phyloP scores from a whole-genome alignment of 768 basidiomycete species.

The Melanogaster broomeanus region DNA sequence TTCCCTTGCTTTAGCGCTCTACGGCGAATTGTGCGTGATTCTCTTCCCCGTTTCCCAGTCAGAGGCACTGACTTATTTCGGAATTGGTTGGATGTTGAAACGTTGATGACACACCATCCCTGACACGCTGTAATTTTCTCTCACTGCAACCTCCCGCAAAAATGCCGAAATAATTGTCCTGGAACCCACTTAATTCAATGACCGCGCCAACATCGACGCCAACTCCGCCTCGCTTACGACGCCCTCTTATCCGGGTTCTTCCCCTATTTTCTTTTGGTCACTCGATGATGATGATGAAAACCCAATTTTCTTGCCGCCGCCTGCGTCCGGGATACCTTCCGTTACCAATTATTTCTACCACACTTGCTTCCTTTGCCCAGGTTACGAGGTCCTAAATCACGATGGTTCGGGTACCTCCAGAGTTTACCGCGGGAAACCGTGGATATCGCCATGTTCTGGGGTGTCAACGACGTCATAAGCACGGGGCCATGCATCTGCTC shows the following conservation, averaged over 20 bases:
- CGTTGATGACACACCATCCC: slow-evolving; percentile 5
- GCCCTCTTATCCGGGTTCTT: slow-evolving; percentile 29
- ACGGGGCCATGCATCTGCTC: slow-evolving; percentile 17
- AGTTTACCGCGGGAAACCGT: slow-evolving; percentile 55
- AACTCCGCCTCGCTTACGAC: slow-evolving; percentile 18
- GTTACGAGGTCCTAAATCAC: slow-evolving; percentile 47
- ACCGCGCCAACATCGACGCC: slow-evolving; percentile 22
- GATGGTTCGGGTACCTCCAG: slow-evolving; percentile 68
- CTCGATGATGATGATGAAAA: slow-evolving; percentile 8
- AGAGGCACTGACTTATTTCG: slow-evolving; percentile 5
- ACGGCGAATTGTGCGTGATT: slow-evolving; percentile 59
- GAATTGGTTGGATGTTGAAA: slow-evolving; percentile 12
- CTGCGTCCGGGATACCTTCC: background rate
- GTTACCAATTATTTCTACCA: slow-evolving; percentile 6
- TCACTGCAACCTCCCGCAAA: background rate
- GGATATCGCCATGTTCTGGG: slow-evolving; percentile 68
- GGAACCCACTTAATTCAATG: slow-evolving; percentile 13
- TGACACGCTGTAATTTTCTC: slow-evolving; percentile 7
- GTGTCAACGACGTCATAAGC: slow-evolving; percentile 22
- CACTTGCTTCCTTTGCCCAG: slow-evolving; percentile 36
- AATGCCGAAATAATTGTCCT: slow-evolving; percentile 16
- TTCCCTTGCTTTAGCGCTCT: slow-evolving; percentile 62
- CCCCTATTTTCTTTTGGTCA: slow-evolving; percentile 10
- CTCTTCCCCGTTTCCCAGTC: background rate
- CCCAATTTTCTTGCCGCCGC: background rate